Evolutionary conservation across 768 basidiomycete species (phyloP).

Genomic region (Boletus subparvulus): DNA sequence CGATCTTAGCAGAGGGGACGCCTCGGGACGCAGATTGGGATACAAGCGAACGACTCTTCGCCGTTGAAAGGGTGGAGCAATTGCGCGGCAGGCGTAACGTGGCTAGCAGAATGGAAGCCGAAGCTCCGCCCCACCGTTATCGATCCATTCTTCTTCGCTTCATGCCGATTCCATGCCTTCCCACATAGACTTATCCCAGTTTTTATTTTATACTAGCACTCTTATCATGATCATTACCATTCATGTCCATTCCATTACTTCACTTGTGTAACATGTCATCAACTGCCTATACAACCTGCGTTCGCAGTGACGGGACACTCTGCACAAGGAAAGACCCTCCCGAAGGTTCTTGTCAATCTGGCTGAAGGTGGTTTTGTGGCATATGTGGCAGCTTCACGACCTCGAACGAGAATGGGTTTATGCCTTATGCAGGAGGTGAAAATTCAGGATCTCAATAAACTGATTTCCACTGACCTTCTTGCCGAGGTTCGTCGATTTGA

Average conservation of each 20-base stretch:
- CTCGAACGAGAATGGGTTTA: no score
- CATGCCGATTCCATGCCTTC: neutral
- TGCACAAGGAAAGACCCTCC: no score
- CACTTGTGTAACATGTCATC: no score
- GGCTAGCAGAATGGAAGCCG: neutral
- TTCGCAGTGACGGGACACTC: no score
- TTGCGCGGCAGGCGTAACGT: neutral
- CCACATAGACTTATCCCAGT: neutral
- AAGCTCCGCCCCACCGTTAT: neutral
- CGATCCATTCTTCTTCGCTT: neutral
- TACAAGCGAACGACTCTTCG: neutral
- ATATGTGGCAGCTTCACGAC: no score
- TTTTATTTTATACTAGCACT: constrained; percentile 5
- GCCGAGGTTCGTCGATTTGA: no score
- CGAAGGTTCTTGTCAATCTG: no score
- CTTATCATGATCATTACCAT: constrained; percentile 1
- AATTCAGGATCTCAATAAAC: no score
- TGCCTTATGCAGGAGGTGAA: no score
- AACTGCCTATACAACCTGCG: no score
- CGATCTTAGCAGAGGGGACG: constrained; percentile 1
- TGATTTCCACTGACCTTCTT: no score
- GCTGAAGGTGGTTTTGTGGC: no score
- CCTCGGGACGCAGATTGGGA: neutral
- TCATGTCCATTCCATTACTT: neutral
- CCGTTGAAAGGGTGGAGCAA: neutral